Evolutionary conservation across 2,329 filamentous ascomycete genomes (phyloP).

Genomic region (Ascomycota sp.): DNA sequence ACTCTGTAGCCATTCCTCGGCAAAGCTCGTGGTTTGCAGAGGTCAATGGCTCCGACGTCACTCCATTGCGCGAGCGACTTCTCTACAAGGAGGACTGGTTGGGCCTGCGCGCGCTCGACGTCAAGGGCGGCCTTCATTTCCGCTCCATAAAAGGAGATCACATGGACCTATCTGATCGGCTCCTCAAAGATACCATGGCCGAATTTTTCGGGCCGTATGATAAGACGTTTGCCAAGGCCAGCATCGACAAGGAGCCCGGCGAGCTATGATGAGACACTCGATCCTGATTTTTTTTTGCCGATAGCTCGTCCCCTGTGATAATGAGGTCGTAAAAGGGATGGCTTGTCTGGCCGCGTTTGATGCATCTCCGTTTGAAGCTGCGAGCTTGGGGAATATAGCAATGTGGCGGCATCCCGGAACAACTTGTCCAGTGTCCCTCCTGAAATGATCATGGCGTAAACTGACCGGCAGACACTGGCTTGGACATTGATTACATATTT

Average conservation of each 20-base stretch:
- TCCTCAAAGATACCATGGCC: constrained; percentile 44
- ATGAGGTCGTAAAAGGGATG: no score
- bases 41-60: constrained; percentile 51
- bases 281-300: no score
- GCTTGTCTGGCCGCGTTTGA: no score
- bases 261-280: no score
- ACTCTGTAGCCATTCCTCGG: constrained; percentile 72
- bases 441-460: no score
- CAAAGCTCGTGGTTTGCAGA: constrained; percentile 84
- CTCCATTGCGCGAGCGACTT: constrained; percentile 42
- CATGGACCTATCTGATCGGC: constrained; percentile 54
- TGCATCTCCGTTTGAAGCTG: no score
- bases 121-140: constrained; percentile 62
- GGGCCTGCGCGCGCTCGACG: constrained; percentile 59
- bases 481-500: no score
- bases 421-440: no score
- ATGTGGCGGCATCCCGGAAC: no score
- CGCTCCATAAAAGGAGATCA: constrained; percentile 54
- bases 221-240: constrained; percentile 14
- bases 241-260: constrained; percentile 8
- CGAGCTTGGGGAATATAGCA: no score
- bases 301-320: no score
- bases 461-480: no score
- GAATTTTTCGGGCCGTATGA: constrained; percentile 41
- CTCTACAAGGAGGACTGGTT: constrained; percentile 91